These are phyloP conservation scores for Rutstroemia sp. DNA, from an alignment of 2,329 filamentous ascomycete species.

Conservation along the genomic window DNA sequence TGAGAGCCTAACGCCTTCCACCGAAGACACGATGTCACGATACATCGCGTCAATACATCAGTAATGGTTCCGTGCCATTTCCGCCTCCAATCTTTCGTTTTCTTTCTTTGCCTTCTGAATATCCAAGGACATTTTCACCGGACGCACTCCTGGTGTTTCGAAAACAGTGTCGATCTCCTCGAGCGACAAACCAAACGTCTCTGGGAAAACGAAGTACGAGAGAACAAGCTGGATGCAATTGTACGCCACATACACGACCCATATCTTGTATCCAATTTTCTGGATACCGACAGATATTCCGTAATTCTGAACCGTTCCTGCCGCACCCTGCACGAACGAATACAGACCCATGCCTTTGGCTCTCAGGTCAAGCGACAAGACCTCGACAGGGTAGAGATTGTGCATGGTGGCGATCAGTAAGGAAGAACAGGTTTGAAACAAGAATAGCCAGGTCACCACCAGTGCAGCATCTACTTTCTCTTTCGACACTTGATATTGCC, in stretches of 20 bases:
- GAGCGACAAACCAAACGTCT: constrained; percentile 65
- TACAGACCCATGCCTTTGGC: constrained; percentile 31
- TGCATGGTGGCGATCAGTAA: constrained; percentile 36
- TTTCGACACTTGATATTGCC: constrained; percentile 32
- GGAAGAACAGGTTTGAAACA: constrained; percentile 40
- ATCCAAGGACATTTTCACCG: too few species aligned
- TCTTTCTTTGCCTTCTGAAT: too few species aligned
- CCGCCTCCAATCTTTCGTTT: too few species aligned
- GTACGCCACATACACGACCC: too few species aligned
- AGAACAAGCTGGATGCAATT: constrained; percentile 10
- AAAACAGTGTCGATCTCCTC: constrained; percentile 65
- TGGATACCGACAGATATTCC: too few species aligned
- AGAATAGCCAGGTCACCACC: constrained; percentile 40
- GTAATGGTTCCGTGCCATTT: too few species aligned
- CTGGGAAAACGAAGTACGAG: constrained; percentile 54
- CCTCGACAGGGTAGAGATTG: constrained; percentile 27
- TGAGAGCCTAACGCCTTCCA: too few species aligned
- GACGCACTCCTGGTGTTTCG: constrained; percentile 35
- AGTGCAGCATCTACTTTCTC: constrained; percentile 31
- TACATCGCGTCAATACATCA: too few species aligned
- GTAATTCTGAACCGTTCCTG: constrained; percentile 29
- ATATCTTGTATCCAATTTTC: too few species aligned
- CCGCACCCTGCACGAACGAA: constrained; percentile 23
- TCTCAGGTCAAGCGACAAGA: constrained; percentile 33
- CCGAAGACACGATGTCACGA: too few species aligned